phyloP scores from a whole-genome alignment of 78 protist genomes.

The Pelomyxa schiedti region DNA sequence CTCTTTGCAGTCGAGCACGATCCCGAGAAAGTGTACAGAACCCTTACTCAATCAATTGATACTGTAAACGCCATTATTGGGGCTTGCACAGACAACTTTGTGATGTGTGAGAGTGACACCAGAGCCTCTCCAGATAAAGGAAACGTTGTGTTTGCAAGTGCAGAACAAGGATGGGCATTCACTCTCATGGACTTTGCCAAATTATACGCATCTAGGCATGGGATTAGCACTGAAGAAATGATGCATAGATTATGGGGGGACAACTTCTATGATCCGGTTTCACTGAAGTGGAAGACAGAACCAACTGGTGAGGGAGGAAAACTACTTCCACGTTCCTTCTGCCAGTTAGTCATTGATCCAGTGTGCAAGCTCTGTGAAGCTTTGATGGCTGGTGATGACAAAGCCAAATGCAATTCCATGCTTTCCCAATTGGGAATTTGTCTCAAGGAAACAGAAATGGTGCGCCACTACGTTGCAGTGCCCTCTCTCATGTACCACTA shows the following conservation, averaged over 20 bases:
- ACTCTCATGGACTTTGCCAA: conserved; percentile 27
- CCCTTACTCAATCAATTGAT: no score
- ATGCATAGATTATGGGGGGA: conserved; percentile 55
- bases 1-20: no score
- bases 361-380: conserved; percentile 3
- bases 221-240: conserved; percentile 7
- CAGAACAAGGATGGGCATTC: conserved; percentile 58
- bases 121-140: not conserved
- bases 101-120: no score
- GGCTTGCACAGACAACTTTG: no score
- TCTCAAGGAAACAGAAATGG: no score
- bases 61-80: no score
- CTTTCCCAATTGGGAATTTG: no score
- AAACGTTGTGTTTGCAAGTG: not conserved
- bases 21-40: no score
- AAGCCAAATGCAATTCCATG: no score
- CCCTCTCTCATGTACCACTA: no score
- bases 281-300: conserved; percentile 17
- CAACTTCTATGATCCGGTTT: conserved; percentile 31
- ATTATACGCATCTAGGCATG: conserved; percentile 32
- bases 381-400: no score
- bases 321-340: conserved; percentile 30
- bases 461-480: no score
- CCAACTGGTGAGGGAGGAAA: not conserved
- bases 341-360: conserved; percentile 44